These are phyloP conservation scores for Apiospora arundinis DNA, from an alignment of 2,329 filamentous ascomycete genomes.

Conservation along the genomic window DNA sequence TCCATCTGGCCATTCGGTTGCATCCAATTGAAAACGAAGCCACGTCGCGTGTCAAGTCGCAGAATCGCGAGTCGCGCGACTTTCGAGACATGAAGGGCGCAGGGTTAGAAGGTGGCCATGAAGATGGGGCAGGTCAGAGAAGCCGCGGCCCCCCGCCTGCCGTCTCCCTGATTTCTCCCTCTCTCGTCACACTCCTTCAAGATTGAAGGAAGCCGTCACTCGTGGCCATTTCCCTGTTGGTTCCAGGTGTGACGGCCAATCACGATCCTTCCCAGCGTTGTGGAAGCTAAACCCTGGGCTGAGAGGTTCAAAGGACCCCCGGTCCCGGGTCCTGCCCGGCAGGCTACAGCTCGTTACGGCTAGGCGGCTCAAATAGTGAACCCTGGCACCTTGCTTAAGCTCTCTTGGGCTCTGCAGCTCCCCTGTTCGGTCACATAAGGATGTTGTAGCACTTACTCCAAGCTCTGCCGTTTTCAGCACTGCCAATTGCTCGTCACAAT, in stretches of 20 bases:
- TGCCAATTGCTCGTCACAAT: not conserved
- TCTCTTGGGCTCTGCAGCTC: not conserved
- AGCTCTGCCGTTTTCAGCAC: not conserved
- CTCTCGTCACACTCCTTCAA: not conserved
- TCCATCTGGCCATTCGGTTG: not conserved
- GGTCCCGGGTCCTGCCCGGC: not conserved
- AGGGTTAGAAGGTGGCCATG: not conserved
- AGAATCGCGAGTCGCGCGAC: conserved; percentile 10
- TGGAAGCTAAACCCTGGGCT: not conserved
- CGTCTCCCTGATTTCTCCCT: not conserved
- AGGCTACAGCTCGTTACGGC: not conserved
- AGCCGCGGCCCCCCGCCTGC: not conserved
- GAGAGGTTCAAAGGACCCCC: not conserved
- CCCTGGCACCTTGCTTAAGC: not conserved
- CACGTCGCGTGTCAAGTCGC: conserved; percentile 2
- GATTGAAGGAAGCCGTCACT: not conserved
- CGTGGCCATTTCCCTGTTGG: not conserved
- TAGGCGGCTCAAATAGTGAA: not conserved
- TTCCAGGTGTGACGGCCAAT: not conserved
- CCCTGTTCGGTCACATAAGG: not conserved
- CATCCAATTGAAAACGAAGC: not conserved
- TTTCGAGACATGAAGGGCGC: not conserved
- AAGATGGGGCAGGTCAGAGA: not conserved
- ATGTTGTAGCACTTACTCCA: not conserved
- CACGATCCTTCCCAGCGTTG: not conserved